Evolutionary conservation across 2,329 filamentous ascomycete genomes (phyloP), one percentile per base, ranked within the genome.

Genomic region (Delphinella strobiligena): DNA sequence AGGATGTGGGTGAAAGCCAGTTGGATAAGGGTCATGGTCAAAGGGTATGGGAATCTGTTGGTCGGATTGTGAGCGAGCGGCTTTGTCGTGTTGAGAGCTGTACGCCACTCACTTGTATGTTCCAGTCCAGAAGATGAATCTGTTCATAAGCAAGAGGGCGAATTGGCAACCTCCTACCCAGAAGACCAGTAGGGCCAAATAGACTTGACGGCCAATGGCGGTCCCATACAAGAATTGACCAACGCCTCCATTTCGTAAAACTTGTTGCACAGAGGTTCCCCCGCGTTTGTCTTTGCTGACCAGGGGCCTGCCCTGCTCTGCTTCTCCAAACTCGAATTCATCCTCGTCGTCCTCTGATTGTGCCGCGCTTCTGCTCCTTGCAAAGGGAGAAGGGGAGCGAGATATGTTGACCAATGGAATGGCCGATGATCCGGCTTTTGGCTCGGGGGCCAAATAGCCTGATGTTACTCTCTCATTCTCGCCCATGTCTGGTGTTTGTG

Each of bases 11-110:
- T 67, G 38, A 71, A 61, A 34, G 68, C 49, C 30, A 74, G 60
- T 47, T 74, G 66, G 14, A 71, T 50, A 19, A 69, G 63, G 0
- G 69, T 71, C 37, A 64, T 61, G 7, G 68, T 65, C 19, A 73
- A 54, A 11, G 70, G 70, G 44, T 70, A 73, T 1, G 65, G 65
- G 44, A 74, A 72, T 47, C 67, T 71, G 49, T 27, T 12, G 17
- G 38, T n/a, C n/a, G n/a, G n/a, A n/a, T 9, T 16, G 9, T 42
- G 14, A 42, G 35, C 16, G 12, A 31, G 12, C 24, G 9, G 32
- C 19, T 12, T 12, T 8, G 24, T 29, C 24, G 8, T 29, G 24
- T 29, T 12, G 24, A n/a, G n/a, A n/a, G 19, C 24, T 37, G 7
- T 31, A 12, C 24, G 24, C 24, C 12, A 24, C 36, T 36, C 27